These are phyloP conservation scores for Scytalidium sp. DNA, from an alignment of 2,329 filamentous ascomycete genomes.

Conservation along the genomic window DNA sequence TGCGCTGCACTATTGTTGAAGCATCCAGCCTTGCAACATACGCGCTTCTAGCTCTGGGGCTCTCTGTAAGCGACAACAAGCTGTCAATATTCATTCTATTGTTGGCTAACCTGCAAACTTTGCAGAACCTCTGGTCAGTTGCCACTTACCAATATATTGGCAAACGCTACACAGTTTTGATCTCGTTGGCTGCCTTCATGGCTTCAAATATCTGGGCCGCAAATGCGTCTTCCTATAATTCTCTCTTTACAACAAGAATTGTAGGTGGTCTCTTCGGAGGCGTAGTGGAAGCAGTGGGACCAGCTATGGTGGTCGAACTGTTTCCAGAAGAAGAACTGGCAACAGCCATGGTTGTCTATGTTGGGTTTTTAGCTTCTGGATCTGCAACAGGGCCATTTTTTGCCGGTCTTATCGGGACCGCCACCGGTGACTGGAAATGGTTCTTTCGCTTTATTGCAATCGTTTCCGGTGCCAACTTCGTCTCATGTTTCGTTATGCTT, in stretches of 20 bases:
- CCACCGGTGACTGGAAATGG: conserved; percentile 22
- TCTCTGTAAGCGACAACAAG: conserved; percentile 9
- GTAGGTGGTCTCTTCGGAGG: conserved; percentile 13
- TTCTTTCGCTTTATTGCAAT: conserved; percentile 24
- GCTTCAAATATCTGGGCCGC: conserved; percentile 14
- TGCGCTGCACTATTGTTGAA: conserved; percentile 10
- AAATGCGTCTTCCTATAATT: conserved; percentile 10
- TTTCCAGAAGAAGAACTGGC: conserved; percentile 15
- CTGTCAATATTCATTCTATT: not conserved
- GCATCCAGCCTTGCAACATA: conserved; percentile 15
- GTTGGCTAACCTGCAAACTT: not conserved
- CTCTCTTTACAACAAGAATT: conserved; percentile 8
- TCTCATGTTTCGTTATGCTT: conserved; percentile 20
- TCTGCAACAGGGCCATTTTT: conserved; percentile 15
- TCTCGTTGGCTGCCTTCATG: conserved; percentile 15
- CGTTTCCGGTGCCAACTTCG: conserved; percentile 19
- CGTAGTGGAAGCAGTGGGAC: conserved; percentile 16
- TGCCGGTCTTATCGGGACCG: too few species aligned
- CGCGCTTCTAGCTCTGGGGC: conserved; percentile 12
- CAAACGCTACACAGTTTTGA: conserved; percentile 18
- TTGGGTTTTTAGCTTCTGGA: conserved; percentile 6
- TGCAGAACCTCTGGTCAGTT: conserved; percentile 14
- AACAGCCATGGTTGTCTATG: conserved; percentile 14
- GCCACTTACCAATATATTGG: conserved; percentile 13
- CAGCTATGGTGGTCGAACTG: conserved; percentile 14